Base-by-base conservation (phyloP, 2,329 filamentous ascomycete genomes). In the Fonsecaea erecta region DNA sequence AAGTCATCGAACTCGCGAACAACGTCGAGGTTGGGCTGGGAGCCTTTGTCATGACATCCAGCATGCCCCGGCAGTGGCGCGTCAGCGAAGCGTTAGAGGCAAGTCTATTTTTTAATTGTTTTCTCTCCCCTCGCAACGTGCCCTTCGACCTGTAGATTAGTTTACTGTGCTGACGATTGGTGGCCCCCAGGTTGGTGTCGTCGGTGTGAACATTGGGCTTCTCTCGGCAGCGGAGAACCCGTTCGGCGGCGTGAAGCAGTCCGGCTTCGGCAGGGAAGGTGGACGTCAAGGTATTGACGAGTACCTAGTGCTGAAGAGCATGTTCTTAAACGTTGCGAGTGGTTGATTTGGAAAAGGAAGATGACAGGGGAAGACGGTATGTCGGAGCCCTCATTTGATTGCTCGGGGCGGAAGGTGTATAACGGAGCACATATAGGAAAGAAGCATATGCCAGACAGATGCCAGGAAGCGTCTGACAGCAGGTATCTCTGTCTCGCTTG, bases 71-170 rank as follows among this genome's bases (percentile, higher is more conserved):
- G 85, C 90, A 72, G 67, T 90, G 12, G 81, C 84, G 72, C 79
- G 88, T 91, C 0, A 85, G 87, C 0, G 88, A 91, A 78, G 83
- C 83, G 12, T 80, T 96, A 35, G 90, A 96, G 75, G 90, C 93
- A 1, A 92, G 92, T 60, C n/a, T n/a, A n/a, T n/a, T n/a, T n/a
- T n/a, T n/a, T n/a, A n/a, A n/a, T n/a, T n/a, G n/a, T n/a, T n/a
- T n/a, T n/a, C n/a, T n/a, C n/a, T n/a, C n/a, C n/a, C n/a, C n/a
- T n/a, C n/a, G n/a, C n/a, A n/a, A n/a, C n/a, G n/a, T n/a, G n/a
- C n/a, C n/a, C n/a, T n/a, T n/a, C n/a, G n/a, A n/a, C n/a, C n/a
- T n/a, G n/a, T n/a, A n/a, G n/a, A n/a, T n/a, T n/a, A n/a, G n/a
- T n/a, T n/a, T n/a, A n/a, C n/a, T n/a, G 3, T 53, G 14, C 52